Percentiles rank a stretch among this genome's conserved stretches.
These are phyloP conservation scores for Diaporthe nobilis DNA, from an alignment of 2,329 filamentous ascomycete genomes.

Conservation along the genomic window DNA sequence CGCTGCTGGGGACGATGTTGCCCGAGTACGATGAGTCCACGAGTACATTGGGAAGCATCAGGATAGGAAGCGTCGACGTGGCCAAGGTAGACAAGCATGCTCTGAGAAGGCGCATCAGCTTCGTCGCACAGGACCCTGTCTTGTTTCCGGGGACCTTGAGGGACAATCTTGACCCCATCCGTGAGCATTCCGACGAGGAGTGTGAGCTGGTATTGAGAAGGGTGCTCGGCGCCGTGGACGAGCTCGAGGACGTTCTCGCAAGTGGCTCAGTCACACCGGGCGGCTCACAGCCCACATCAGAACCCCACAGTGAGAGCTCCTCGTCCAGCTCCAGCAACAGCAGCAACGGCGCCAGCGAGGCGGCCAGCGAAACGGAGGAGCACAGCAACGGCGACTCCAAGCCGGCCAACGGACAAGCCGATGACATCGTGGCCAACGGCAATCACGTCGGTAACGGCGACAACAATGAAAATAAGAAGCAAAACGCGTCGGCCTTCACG, in stretches of 20 bases:
- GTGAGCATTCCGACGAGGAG: slow-evolving; percentile 67
- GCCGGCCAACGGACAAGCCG: slow-evolving; percentile 37
- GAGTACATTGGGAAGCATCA: slow-evolving; percentile 60
- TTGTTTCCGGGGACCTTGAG: slow-evolving; percentile 71
- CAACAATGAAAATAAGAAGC: slow-evolving; percentile 42
- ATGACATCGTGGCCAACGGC: background rate
- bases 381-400: slow-evolving; percentile 34
- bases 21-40: slow-evolving; percentile 54
- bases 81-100: slow-evolving; percentile 66
- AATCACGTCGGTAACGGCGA: slow-evolving; percentile 61
- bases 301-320: slow-evolving; percentile 15
- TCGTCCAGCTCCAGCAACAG: slow-evolving; percentile 36
- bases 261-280: slow-evolving; percentile 31
- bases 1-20: slow-evolving; percentile 69
- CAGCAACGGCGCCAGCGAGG: slow-evolving; percentile 25
- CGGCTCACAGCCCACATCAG: slow-evolving; percentile 29
- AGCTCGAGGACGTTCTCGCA: slow-evolving; percentile 32
- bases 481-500: slow-evolving; percentile 51
- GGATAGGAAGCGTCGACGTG: slow-evolving; percentile 68
- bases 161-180: slow-evolving; percentile 78
- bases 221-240: slow-evolving; percentile 64
- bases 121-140: slow-evolving; percentile 75
- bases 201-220: slow-evolving; percentile 68
- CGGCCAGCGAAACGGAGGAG: slow-evolving; percentile 3
- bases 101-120: slow-evolving; percentile 71